Evolutionary conservation across 78 protist genomes (phyloP), one percentile per base, ranked within the genome.

Genomic region (Dictyostelium firmibasis): DNA sequence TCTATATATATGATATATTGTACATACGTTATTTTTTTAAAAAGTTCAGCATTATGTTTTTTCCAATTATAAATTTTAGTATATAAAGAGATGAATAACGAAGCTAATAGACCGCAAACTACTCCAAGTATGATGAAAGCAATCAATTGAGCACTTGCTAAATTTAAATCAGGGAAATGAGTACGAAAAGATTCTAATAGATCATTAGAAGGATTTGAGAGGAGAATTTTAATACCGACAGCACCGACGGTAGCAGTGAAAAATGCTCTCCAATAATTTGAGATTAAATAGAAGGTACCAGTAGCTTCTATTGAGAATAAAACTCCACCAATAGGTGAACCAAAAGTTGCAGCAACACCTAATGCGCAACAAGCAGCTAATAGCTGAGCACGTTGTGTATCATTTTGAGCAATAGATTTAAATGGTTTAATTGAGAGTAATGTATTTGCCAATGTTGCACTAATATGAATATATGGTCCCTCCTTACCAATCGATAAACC

Each of bases 311-410:
- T 92, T 23, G 92, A 36, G 82, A 98, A 98, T 3, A 98, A 47
- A 0, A 92, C 91, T 13, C 98, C 99, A 20, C 99, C 99, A 27
- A 98, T 84, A 0, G 99, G 99, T 10, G 99, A 93, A 10, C 98
- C 98, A 78, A 98, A 98, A 2, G 96, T 86, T 4, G 96, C 95
- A 5, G 98, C 92, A 10, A 98, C 96, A 29, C 99, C 99, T 8
- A 92, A 96, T 33, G 99, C 98, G 20, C 97, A 81, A n/a, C 92
- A 97, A 2, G 97, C 84, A 0, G 98, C 96, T 13, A 97, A 60
- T 50, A 97, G 8, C 62, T 97, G 95, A 72, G 81, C 23, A n/a
- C 91, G 57, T 43, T 82, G 84, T 2, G 96, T 81, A 27, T 93
- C 91, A 29, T 93, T 85, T 36, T 67, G 41, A 18, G 88, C 87